Evolutionary conservation across 306 rosid species (phyloP).

Genomic region (Dalbergia cochinchinensis): DNA sequence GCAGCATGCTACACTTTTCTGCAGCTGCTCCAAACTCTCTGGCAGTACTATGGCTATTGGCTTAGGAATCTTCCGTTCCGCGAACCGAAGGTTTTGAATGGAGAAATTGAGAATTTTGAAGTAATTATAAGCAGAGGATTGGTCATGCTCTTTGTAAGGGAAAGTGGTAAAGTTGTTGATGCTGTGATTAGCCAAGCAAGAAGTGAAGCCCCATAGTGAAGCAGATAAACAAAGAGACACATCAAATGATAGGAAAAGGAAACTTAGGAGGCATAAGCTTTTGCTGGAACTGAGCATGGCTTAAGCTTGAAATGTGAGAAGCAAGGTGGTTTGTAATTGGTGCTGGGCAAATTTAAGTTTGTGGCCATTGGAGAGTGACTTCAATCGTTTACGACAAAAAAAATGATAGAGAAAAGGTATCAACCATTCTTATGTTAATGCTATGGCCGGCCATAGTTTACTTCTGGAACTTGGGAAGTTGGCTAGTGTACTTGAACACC

Average conservation of each 20-base stretch:
- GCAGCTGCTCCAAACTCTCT: conserved; percentile 61
- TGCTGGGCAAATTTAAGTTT: conserved; percentile 32
- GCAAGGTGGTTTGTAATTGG: conserved; percentile 44
- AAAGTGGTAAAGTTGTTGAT: conserved; percentile 67
- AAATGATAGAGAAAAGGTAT: conserved; percentile 50
- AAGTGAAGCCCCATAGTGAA: conserved; percentile 43
- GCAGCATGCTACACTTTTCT: conserved; percentile 55
- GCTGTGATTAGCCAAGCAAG: conserved; percentile 60
- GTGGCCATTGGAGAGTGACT: conserved; percentile 49
- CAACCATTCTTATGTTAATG: conserved; percentile 27
- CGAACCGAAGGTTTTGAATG: conserved; percentile 73
- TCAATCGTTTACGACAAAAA: conserved; percentile 52
- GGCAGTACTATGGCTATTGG: conserved; percentile 74
- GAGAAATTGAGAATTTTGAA: conserved; percentile 69
- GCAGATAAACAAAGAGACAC: conserved; percentile 45
- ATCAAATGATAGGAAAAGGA: conserved; percentile 37
- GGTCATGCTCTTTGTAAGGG: conserved; percentile 45
- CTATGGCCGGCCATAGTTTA: conserved; percentile 60
- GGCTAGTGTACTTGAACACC: conserved; percentile 32
- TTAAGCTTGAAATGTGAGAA: conserved; percentile 46
- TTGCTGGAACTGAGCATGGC: conserved; percentile 43
- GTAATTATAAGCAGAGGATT: conserved; percentile 48
- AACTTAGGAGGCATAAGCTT: conserved; percentile 28
- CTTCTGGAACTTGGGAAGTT: conserved; percentile 39
- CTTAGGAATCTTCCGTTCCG: conserved; percentile 56